Evolutionary conservation across 2,329 filamentous ascomycete genomes (phyloP), one percentile per base, ranked within the genome.

Genomic region (Diplodia seriata): DNA sequence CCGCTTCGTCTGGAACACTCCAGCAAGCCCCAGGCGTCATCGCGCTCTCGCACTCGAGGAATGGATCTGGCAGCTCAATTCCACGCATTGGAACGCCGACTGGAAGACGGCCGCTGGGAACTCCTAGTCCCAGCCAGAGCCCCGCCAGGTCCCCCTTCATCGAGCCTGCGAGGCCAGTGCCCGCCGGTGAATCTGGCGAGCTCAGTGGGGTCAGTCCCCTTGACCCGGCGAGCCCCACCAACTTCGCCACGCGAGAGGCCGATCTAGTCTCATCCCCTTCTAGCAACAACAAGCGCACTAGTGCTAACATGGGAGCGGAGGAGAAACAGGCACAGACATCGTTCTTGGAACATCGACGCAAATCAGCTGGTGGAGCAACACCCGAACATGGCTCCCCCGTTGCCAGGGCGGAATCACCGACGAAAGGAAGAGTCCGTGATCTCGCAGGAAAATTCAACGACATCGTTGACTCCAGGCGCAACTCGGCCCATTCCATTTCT

Each of bases 81-180:
- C 73, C 71, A 29, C 65, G 47, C 69, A 82, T 83, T 38, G 80
- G 55, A 82, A 38, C 86, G 85, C 12, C 85, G 87, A 74, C 83
- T 85, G 64, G 83, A 86, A 50, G 57, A 18, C 65, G 47, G 55
- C 85, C 87, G 72, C 74, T 89, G 64, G 85, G 85, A 68, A 84
- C 87, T 43, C 87, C 88, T 4, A 86, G 83, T 69, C 81, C 83
- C 20, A 84, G 83, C 53, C 87, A 87, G 68, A 89, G 86, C 68
- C 87, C 88, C 38, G 87, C 87, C n/a, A 84, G 85, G 57, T 85
- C 82, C 38, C 87, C 87, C 4, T 80, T 82, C 26, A 73, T 90
- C 40, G 82, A 82, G 54, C 78, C 82, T 9, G 79, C 78, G 23
- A 79, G 77, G 63, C 76, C 80, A 20, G 70, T 81, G 9, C 81